A percentile compares a stretch with the other conserved stretches of the same genome.
These are phyloP conservation scores for Mycena crocata DNA, from an alignment of 768 basidiomycete genomes.

Conservation along the genomic window DNA sequence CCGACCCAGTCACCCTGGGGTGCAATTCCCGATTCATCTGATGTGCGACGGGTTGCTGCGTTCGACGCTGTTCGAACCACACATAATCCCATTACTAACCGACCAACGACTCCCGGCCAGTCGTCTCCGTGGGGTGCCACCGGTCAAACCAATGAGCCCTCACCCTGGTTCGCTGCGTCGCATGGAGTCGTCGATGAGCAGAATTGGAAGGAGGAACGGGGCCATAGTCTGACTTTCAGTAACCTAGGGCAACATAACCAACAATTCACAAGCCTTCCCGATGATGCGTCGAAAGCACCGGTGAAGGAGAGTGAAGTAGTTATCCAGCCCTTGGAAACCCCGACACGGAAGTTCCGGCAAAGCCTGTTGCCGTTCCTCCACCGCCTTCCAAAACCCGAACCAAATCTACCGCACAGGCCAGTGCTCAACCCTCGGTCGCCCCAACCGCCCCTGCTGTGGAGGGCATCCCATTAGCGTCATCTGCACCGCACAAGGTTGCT, in stretches of 20 bases:
- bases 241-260: slow-evolving; percentile 72
- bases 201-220: slow-evolving; percentile 56
- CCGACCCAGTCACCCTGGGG: slow-evolving; percentile 53
- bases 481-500: slow-evolving; percentile 60
- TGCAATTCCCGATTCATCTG: slow-evolving; percentile 39
- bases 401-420: slow-evolving; percentile 31
- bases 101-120: slow-evolving; percentile 39
- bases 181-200: slow-evolving; percentile 56
- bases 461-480: slow-evolving; percentile 37
- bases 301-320: slow-evolving; percentile 8
- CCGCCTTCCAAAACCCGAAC: slow-evolving; percentile 35
- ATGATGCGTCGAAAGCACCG: slow-evolving; percentile 24
- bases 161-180: slow-evolving; percentile 67
- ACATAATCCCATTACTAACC: slow-evolving; percentile 47
- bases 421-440: slow-evolving; percentile 27
- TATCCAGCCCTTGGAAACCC: slow-evolving; percentile 22
- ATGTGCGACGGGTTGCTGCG: slow-evolving; percentile 50
- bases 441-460: slow-evolving; percentile 33
- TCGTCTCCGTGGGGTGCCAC: slow-evolving; percentile 53
- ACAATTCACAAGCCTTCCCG: slow-evolving; percentile 42
- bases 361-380: slow-evolving; percentile 34
- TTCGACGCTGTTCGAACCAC: slow-evolving; percentile 57
- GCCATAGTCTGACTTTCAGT: slow-evolving; percentile 65
- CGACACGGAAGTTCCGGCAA: slow-evolving; percentile 23
- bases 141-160: slow-evolving; percentile 52